These are phyloP conservation scores for Xylaria flabelliformis DNA, from an alignment of 495 filamentous ascomycete species.

Conservation along the genomic window DNA sequence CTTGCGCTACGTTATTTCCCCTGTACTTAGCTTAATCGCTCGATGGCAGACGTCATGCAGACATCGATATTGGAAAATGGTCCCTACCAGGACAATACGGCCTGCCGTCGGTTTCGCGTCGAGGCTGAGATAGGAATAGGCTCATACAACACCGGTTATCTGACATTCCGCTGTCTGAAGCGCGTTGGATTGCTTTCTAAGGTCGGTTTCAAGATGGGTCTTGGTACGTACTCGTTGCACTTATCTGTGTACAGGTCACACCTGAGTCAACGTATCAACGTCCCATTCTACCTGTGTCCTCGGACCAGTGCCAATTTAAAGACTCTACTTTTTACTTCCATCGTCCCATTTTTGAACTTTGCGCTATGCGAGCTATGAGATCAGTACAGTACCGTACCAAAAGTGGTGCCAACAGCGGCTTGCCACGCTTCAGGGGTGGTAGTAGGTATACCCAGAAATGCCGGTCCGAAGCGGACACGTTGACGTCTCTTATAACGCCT, in stretches of 20 bases:
- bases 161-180: not conserved
- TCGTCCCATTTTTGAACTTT: not conserved
- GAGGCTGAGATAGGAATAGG: not conserved
- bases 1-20: not conserved
- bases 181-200: not conserved
- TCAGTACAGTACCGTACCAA: not conserved
- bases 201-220: not conserved
- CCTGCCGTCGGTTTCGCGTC: not conserved
- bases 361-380: conserved; percentile 2
- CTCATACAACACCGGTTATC: not conserved
- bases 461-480: not conserved
- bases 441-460: not conserved
- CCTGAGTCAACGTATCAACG: not conserved
- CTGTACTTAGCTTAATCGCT: not conserved
- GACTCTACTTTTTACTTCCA: not conserved
- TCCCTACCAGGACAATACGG: not conserved
- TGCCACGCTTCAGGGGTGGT: not conserved
- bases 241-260: not conserved
- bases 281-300: not conserved
- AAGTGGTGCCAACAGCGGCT: not conserved
- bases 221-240: not conserved
- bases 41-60: not conserved
- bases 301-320: not conserved
- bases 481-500: not conserved
- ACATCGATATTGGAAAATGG: not conserved